Conservation (phyloP, 441 rosid species). For the Euphorbia celastroides region DNA sequence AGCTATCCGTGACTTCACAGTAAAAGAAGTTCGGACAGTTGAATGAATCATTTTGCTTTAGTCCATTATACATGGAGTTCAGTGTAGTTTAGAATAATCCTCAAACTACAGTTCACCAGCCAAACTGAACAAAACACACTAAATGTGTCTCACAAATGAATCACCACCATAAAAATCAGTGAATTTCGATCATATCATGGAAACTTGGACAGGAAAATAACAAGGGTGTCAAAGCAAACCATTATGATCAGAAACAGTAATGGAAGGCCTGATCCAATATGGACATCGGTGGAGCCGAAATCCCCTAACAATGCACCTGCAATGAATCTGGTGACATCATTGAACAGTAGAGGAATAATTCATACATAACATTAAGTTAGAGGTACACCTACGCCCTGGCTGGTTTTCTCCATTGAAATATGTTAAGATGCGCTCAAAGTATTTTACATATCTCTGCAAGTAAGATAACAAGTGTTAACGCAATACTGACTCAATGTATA, state of each 20-base stretch:
- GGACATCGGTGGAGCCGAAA: constrained; percentile 97
- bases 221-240: constrained; percentile 38
- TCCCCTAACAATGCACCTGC: constrained; percentile 95
- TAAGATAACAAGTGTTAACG: constrained; percentile 16
- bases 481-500: neutral
- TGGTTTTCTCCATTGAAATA: constrained; percentile 88
- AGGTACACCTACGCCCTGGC: constrained; percentile 74
- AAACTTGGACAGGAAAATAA: neutral
- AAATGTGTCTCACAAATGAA: neutral
- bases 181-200: neutral
- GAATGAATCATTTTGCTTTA: too few species aligned
- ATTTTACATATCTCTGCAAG: constrained; percentile 88
- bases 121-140: neutral
- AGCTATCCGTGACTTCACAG: too few species aligned
- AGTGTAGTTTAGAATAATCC: neutral
- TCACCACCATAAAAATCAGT: neutral
- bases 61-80: too few species aligned
- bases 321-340: constrained; percentile 20
- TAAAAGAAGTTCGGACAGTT: too few species aligned
- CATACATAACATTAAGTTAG: constrained; percentile 7
- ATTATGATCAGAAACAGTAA: constrained; percentile 79
- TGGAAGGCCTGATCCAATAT: constrained; percentile 95
- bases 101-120: neutral
- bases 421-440: constrained; percentile 72
- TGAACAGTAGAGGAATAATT: neutral